Evolutionary conservation across 2,329 filamentous ascomycete genomes (phyloP), one percentile per base, ranked within the genome.

Genomic region (Zymoseptoria passerinii): DNA sequence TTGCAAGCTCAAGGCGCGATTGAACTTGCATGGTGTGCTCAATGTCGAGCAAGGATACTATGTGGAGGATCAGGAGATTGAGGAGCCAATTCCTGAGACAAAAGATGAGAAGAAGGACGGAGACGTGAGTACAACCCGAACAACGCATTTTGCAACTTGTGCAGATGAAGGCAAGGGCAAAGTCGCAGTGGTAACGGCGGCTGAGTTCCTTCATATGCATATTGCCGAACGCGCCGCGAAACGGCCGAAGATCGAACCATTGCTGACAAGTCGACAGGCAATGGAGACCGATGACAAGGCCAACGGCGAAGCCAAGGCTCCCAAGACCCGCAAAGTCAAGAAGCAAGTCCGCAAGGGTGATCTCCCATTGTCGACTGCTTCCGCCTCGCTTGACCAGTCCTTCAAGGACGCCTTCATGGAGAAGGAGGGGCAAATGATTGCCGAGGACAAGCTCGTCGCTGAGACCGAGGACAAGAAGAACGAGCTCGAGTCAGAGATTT

Each of bases 401-500:
- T 73, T 79, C 71, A 92, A 89, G 81, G 78, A 85, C 61, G 71
- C 79, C n/a, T 80, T 86, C 65, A 76, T 81, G 54, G 94, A 99
- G 82, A 86, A 87, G 75, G 94, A 99, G 79, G 82, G 86, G 66
- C 74, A 85, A 68, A 97, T 99, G 94, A 85, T 91, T 68, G 92
- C 95, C 85, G 91, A 96, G 77, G 94, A 99, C 80, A 99, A 97
- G 83, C 87, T 97, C 59, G 92, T 99, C 58, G 90, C 89, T 68
- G 94, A 97, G 75, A 99, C 94, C 44, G 94, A 97, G 74, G 91
- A 97, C 81, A 95, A 95, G 85, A 99, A 97, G 90, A 99, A 99
- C 80, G 92, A 97, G 78, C 89, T 99, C 56, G 94, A 99, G 82
- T 86, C 90, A 23, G 95, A 88, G 78, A 96, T 97, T 77, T 99